Evolutionary conservation across 2,329 filamentous ascomycete species (phyloP), one percentile per base, ranked within the genome.

Genomic region (Paramyrothecium sp.): DNA sequence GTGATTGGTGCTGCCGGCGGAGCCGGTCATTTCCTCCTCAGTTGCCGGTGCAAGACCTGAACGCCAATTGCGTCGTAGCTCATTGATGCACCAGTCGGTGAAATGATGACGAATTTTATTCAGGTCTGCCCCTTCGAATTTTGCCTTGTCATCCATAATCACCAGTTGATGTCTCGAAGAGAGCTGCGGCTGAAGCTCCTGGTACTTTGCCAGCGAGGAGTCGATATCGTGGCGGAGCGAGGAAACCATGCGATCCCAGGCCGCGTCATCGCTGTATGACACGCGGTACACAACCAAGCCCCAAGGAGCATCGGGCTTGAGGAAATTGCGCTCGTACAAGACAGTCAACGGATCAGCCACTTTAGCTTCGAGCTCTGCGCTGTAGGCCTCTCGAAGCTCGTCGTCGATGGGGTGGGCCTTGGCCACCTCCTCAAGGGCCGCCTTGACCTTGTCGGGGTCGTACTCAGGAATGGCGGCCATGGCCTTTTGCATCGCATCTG

Each of bases 251-350:
- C 52, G 34, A n/a, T 54, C 34, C 52, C 52, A 54, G 22, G 52
- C 52, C n/a, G 38, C 34, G 16, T 48, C 52, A 47, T 54, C 41
- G n/a, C 38, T 47, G 52, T 47, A 54, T 46, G 52, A 54, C 21
- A 44, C 52, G 19, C 52, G 52, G 52, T 54, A 54, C 22, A 54
- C 33, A 26, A 54, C 52, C 34, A 54, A 54, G 41, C 52, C 38
- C 34, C 52, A 54, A 21, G 52, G 33, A 49, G 47, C 47, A 49
- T 49, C 47, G 47, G 47, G 47, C 47, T 49, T 49, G 47, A 49
- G 47, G 20, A 49, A 49, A 49, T 16, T 49, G 47, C 19, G 20
- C 47, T 49, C 47, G 47, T 49, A 7, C 47, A 49, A 49, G 47
- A 49, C 47, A 49, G 47, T 49, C 47, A 49, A 49, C 20, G 47